Base-by-base conservation (phyloP, 75 land plant genomes). In the Cryptomeria japonica region DNA sequence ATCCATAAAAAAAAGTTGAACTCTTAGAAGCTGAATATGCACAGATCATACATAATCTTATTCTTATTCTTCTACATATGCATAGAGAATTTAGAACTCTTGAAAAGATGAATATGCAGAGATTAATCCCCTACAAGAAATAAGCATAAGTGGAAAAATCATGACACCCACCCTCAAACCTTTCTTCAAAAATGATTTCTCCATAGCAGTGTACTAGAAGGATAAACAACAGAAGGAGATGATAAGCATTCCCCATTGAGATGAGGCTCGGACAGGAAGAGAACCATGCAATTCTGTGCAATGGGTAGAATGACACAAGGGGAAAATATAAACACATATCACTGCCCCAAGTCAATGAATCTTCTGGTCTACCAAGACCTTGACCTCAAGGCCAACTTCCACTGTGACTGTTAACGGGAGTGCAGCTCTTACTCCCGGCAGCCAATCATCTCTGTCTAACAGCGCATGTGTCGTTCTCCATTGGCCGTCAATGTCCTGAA, bases 171-270 rank as follows among this genome's bases (percentile, higher is more conserved):
- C 92, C 94, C 58, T 91, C 93, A 82, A 93, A 93, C 73, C 94
- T 80, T 86, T 93, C 94, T 84, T 93, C 93, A 39, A 93, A 93
- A 18, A 93, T 86, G 88, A 93, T 89, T 80, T 93, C 94, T 25
- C 90, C 89, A 39, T 58, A 11, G 68, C 86, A 31, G 38, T 88
- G 19, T 34, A 41, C 14, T 72, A 55, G 37, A 37, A 79, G 68
- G 64, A 82, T 31, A 37, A 85, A 31, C 64, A 56, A 37, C 19
- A 56, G 22, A 36, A 36, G 56, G 32, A 53, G 56, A 51, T 32
- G 37, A 25, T 4, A 0, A 53, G 41, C 68, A 36, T 36, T 53
- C 7, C 42, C 86, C 86, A 85, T 85, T 16, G 86, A 18, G 28
- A 37, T 47, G 25, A 53, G 42, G 41, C 39, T 36, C 22, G 0